phyloP scores from a whole-genome alignment of 306 rosid species.

The Betula pendula region DNA sequence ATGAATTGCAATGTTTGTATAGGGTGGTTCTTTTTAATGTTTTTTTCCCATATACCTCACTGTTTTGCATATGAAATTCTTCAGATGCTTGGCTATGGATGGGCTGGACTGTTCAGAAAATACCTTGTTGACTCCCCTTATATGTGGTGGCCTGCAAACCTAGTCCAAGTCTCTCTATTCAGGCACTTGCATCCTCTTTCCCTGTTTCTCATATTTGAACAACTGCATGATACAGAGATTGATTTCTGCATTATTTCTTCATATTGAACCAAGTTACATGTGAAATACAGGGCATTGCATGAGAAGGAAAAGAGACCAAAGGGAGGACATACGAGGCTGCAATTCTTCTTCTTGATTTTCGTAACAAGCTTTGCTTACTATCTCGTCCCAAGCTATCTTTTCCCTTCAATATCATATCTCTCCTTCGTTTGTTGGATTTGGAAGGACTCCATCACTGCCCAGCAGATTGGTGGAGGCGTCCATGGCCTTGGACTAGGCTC shows the following conservation, averaged over 20 bases:
- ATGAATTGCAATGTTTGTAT: background rate
- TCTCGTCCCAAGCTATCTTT: constrained; percentile 66
- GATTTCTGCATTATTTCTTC: background rate
- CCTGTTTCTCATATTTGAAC: too few relatives aligned
- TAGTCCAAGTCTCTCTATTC: constrained; percentile 84
- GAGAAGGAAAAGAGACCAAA: constrained; percentile 73
- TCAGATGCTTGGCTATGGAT: constrained; percentile 95
- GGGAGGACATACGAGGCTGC: constrained; percentile 70
- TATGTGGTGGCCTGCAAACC: constrained; percentile 97
- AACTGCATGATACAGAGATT: too few relatives aligned
- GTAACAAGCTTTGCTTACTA: constrained; percentile 70
- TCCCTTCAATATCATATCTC: constrained; percentile 58
- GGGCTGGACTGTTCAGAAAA: constrained; percentile 89
- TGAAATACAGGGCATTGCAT: constrained; percentile 71
- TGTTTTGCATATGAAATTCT: constrained; percentile 1
- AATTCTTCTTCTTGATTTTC: constrained; percentile 67
- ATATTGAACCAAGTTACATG: background rate
- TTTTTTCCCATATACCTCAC: background rate
- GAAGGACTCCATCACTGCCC: constrained; percentile 78
- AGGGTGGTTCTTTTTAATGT: too few relatives aligned
- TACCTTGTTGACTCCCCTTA: constrained; percentile 85
- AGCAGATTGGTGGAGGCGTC: constrained; percentile 79
- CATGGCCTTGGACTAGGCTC: constrained; percentile 78
- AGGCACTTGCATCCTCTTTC: constrained; percentile 38
- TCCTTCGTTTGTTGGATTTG: constrained; percentile 72